Conservation (phyloP, 164 flowering plant species). For the Aristolochia contorta region DNA sequence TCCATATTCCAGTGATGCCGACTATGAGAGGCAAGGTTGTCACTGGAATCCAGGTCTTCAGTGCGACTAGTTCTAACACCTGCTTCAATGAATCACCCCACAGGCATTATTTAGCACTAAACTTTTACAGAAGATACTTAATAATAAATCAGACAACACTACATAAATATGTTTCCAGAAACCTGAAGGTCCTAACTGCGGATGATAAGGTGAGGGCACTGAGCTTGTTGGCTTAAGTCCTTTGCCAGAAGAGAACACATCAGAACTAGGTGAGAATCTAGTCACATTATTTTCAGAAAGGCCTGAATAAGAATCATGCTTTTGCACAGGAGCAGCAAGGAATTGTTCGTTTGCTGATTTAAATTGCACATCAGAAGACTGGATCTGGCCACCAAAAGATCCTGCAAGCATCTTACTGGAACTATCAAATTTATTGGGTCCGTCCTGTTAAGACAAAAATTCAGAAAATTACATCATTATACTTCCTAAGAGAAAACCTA, state of each 20-base stretch:
- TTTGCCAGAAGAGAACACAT: slow-evolving; percentile 17
- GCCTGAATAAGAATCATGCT: slow-evolving; percentile 19
- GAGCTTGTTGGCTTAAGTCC: slow-evolving; percentile 7
- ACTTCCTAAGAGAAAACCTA: too few relatives aligned
- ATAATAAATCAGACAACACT: not conserved
- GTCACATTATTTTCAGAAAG: slow-evolving; percentile 11
- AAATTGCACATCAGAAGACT: slow-evolving; percentile 2
- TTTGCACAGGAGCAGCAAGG: slow-evolving; percentile 17
- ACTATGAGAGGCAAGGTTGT: slow-evolving; percentile 15
- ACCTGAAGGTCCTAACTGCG: slow-evolving; percentile 34
- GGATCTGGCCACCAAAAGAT: slow-evolving; percentile 23
- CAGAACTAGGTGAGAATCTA: slow-evolving; percentile 24
- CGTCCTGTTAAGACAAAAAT: slow-evolving; percentile 39
- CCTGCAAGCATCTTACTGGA: slow-evolving; percentile 25
- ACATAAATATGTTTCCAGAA: not conserved
- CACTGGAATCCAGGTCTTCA: slow-evolving; percentile 21
- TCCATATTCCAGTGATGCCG: slow-evolving; percentile 58
- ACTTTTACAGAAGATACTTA: not conserved
- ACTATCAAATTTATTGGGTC: slow-evolving; percentile 36
- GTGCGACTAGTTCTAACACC: slow-evolving; percentile 16
- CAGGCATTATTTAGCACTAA: not conserved
- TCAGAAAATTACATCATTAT: not conserved
- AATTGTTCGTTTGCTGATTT: slow-evolving; percentile 26
- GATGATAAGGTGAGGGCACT: slow-evolving; percentile 17
- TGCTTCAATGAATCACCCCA: slow-evolving; percentile 13